Base-by-base conservation (phyloP, 306 rosid genomes). In the Canavalia gladiata region DNA sequence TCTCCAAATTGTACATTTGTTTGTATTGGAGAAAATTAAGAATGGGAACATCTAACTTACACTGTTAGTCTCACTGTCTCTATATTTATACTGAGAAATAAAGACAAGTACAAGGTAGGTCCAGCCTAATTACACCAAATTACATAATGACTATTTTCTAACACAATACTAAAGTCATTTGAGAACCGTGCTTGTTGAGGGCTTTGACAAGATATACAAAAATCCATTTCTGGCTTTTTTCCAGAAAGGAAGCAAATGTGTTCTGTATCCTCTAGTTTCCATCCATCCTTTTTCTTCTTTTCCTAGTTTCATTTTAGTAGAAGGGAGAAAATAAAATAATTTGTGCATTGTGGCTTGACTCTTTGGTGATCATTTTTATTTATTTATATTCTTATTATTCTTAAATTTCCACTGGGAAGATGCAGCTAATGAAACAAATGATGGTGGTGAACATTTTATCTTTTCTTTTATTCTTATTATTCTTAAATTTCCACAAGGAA, bases 401-500 rank as follows among this genome's bases (percentile, higher is more conserved):
- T 35, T 35, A 35, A 35, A 35, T 35, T 35, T 35, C 41, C 41
- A 1, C 41, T 4, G 41, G 3, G 4, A 35, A 35, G 41, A 35
- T 35, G 41, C 41, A 35, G 41, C 41, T 35, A 35, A 4, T 35
- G 41, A 35, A 35, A 35, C 4, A 35, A 35, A 1, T 2, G 41
- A 35, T 35, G 41, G 3, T 35, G 81, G 59, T 58, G 42, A 51
- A n/a, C 28, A 13, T 18, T 30, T 56, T 60, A 55, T 51, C 5
- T 33, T 49, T 25, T 59, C 13, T 80, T 31, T 52, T 58, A 31
- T 47, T 54, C 82, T 54, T 46, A 66, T 54, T 33, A 10, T 68
- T 72, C 74, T 63, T 63, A 58, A 60, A 49, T 72, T 60, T 72
- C 62, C 51, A 28, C 50, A 82, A 95, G 99, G 94, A 88, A 88